Base-by-base conservation (phyloP, 129 eudicot genomes). In the Arctium minus region DNA sequence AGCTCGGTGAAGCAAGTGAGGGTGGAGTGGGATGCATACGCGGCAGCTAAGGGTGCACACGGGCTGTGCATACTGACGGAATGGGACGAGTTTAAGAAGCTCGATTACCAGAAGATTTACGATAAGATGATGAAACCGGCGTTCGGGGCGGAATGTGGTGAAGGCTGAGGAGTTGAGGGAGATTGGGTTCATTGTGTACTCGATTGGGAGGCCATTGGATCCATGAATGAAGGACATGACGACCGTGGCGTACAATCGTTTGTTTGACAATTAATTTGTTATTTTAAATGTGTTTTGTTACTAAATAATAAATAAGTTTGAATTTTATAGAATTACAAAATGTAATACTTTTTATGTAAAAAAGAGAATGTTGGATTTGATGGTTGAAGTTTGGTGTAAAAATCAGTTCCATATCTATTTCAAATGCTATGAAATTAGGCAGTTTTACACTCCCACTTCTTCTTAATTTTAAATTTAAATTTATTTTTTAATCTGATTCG, bases 131-230 rank as follows among this genome's bases (percentile, higher is more conserved):
- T 76, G 68, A 91, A 91, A 81, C 95, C 92, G 12, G 96, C 96
- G 0, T 91, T 91, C 27, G 83, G 96, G 96, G 2, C 81, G 96
- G 85, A 91, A 91, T 31, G 74, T 89, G 15, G 91, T 87, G 77
- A 74, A 89, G 71, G 88, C 79, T 2, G 83, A 87, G 40, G 86
- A 89, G 88, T 81, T 91, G 3, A 91, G 96, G 83, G 87, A 91
- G 80, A 88, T 90, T 46, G 93, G 93, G 11, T 88, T 90, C n/a
- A 77, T 90, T 12, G 91, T 90, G 46, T 91, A 89, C 83, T 91
- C 96, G 1, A 91, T 91, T 72, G 96, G 96, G 74, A 89, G 87
- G 81, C 96, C 96, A 17, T 80, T 91, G 91, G 92, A 91, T 87
- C 73, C 90, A 68, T 91, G 96, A 92, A 76, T 87, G 76, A 91